Evolutionary conservation across 176 grass and related monocot genomes (phyloP).

Genomic region (Zoysia pacifica): DNA sequence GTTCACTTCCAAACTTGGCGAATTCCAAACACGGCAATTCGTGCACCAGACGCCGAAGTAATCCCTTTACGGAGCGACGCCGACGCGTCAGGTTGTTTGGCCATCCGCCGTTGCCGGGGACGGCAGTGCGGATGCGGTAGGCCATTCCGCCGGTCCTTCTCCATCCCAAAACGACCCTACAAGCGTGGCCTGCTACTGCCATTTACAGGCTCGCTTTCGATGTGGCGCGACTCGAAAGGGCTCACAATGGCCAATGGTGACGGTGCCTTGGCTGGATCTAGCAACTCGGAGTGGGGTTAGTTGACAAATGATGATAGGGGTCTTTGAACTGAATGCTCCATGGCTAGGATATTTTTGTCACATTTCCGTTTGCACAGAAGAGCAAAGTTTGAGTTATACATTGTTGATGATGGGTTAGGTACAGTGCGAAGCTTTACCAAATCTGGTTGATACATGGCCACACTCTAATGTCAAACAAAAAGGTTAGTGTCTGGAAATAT

Average conservation of each 20-base stretch:
- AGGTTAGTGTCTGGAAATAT: not conserved
- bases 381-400: too few relatives aligned
- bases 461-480: not conserved
- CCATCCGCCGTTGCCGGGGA: too few relatives aligned
- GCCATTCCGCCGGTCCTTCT: too few relatives aligned
- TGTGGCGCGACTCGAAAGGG: conserved; percentile 25
- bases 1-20: not conserved
- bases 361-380: too few relatives aligned
- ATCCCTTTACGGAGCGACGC: not conserved
- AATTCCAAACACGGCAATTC: not conserved
- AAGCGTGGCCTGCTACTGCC: not conserved
- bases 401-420: too few relatives aligned
- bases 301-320: not conserved
- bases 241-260: not conserved
- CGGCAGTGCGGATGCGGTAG: too few relatives aligned
- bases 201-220: conserved; percentile 34
- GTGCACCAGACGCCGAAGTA: not conserved
- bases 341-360: not conserved
- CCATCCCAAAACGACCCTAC: not conserved
- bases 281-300: not conserved
- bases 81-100: too few relatives aligned
- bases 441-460: not conserved
- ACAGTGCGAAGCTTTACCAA: not conserved
- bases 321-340: not conserved
- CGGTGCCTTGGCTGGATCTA: conserved; percentile 1